phyloP scores from a whole-genome alignment of 208 protist species.

The Leishmania martiniquensis region DNA sequence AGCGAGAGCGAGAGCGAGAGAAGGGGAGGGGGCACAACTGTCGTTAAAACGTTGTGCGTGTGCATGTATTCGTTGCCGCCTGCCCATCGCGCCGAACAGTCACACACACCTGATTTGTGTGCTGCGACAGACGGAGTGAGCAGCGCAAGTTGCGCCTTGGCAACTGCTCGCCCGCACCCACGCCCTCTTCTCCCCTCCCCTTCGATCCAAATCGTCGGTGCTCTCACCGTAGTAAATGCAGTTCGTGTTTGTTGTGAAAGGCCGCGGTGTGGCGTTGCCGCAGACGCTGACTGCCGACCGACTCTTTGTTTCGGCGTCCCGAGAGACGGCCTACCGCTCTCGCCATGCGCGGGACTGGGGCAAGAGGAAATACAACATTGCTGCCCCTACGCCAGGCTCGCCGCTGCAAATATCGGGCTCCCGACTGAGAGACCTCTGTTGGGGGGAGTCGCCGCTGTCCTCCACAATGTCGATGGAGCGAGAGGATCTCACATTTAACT shows the following conservation, averaged over 20 bases:
- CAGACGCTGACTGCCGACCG: slow-evolving; percentile 25
- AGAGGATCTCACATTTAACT: slow-evolving; percentile 28
- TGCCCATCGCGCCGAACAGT: neutral
- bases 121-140: neutral
- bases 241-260: slow-evolving; percentile 27
- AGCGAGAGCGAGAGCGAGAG: neutral
- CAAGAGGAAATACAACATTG: slow-evolving; percentile 13
- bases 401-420: slow-evolving; percentile 26
- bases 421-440: slow-evolving; percentile 28
- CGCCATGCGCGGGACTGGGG: slow-evolving; percentile 12
- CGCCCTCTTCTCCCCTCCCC: neutral
- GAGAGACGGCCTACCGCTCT: slow-evolving; percentile 26
- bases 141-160: neutral
- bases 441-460: slow-evolving; percentile 19
- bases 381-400: neutral
- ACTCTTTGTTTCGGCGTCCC: slow-evolving; percentile 27
- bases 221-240: slow-evolving; percentile 14
- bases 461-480: slow-evolving; percentile 10
- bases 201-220: neutral
- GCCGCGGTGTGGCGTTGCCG: slow-evolving; percentile 12
- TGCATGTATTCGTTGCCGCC: neutral
- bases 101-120: neutral
- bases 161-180: neutral
- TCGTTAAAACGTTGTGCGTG: neutral
- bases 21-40: neutral